These are phyloP conservation scores for Nannizzia gypsea DNA, from an alignment of 2,329 filamentous ascomycete genomes.

Conservation along the genomic window DNA sequence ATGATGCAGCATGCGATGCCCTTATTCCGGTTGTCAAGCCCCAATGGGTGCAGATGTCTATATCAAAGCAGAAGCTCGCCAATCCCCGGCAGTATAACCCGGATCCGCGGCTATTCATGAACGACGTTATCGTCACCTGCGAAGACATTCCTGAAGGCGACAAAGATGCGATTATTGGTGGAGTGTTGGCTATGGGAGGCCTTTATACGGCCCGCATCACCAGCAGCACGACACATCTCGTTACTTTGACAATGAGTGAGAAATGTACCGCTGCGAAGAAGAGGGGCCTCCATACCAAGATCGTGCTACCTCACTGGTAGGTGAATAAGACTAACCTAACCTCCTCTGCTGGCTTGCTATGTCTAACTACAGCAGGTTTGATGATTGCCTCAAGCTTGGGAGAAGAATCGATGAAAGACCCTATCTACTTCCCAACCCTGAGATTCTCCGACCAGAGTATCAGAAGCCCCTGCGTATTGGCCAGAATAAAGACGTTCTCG, in stretches of 20 bases:
- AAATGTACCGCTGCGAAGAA: constrained; percentile 47
- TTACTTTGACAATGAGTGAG: constrained; percentile 62
- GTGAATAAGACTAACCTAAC: constrained; percentile 16
- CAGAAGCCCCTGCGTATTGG: constrained; percentile 44
- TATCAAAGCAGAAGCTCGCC: constrained; percentile 57
- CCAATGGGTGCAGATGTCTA: constrained; percentile 63
- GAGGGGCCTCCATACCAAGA: constrained; percentile 51
- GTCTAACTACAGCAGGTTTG: constrained; percentile 55
- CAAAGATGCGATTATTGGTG: constrained; percentile 83
- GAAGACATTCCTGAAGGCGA: constrained; percentile 75
- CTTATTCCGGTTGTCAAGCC: constrained; percentile 78
- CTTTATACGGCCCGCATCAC: constrained; percentile 61
- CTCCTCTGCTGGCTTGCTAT: constrained; percentile 6
- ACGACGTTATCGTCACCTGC: constrained; percentile 68
- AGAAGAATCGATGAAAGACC: constrained; percentile 81
- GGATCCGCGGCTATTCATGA: constrained; percentile 82
- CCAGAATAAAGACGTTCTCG: constrained; percentile 50
- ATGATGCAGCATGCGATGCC: constrained; percentile 57
- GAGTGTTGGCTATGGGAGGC: constrained; percentile 79
- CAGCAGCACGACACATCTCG: constrained; percentile 73
- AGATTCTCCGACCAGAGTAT: constrained; percentile 54
- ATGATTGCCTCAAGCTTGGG: constrained; percentile 87
- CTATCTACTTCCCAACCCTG: constrained; percentile 74
- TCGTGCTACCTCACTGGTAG: constrained; percentile 88
- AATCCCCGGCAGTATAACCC: constrained; percentile 79